Percentiles rank a stretch among this genome's conserved stretches.
phyloP scores from a whole-genome alignment of 1,139 yeast species.

The Pichia terricola region DNA sequence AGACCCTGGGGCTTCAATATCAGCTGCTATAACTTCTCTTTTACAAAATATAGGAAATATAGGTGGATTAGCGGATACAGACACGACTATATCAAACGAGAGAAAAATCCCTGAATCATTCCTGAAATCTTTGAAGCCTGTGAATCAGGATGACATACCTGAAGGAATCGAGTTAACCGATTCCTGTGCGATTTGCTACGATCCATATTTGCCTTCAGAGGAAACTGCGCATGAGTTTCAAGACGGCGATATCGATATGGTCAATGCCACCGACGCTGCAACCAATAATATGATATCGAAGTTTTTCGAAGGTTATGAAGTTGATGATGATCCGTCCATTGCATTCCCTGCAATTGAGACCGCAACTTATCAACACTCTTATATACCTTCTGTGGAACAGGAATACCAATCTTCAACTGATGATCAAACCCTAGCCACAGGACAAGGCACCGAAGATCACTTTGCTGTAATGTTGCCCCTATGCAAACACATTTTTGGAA shows the following conservation, averaged over 20 bases:
- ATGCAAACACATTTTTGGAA: conserved; percentile 25
- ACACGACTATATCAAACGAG: too few species aligned
- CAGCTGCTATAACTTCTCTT: too few species aligned
- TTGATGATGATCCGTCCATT: conserved; percentile 18
- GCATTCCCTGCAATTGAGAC: conserved; percentile 20
- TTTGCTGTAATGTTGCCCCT: conserved; percentile 22
- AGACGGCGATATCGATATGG: too few species aligned
- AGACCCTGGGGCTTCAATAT: too few species aligned
- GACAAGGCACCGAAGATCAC: conserved; percentile 10
- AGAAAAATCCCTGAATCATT: neutral
- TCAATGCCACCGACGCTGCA: too few species aligned
- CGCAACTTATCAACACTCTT: conserved; percentile 11
- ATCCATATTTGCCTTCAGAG: conserved; percentile 2
- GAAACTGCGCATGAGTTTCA: conserved; percentile 2
- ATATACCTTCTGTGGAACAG: neutral
- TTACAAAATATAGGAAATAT: too few species aligned
- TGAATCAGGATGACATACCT: neutral
- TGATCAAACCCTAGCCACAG: neutral
- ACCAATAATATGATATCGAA: too few species aligned
- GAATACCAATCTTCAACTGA: neutral
- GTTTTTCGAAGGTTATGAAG: too few species aligned
- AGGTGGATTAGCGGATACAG: too few species aligned
- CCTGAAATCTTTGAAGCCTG: conserved; percentile 3
- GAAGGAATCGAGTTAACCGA: too few species aligned
- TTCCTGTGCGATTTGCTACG: conserved; percentile 22